Evolutionary conservation across 2,329 filamentous ascomycete species (phyloP), one percentile per base, ranked within the genome.

Genomic region (Metarhizium humberi): DNA sequence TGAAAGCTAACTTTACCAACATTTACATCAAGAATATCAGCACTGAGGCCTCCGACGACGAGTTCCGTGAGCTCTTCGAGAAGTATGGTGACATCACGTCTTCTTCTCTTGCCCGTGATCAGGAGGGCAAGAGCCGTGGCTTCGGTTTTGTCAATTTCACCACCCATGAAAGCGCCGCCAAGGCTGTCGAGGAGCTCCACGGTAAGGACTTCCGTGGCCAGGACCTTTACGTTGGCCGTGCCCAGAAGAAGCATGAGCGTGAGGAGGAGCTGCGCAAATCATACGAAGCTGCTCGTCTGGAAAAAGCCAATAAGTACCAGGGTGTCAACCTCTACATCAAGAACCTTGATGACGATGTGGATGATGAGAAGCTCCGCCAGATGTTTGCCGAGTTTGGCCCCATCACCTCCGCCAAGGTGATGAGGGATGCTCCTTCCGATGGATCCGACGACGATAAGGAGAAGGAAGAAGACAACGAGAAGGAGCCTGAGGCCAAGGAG

Each of bases 1-100:
- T 99, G 92, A 99, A 99, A 87, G 94, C 94, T 75, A 99, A 99
- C 82, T 99, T 95, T 83, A 99, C 94, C 80, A 99, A 99, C 75
- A 86, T 99, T 75, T 99, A 99, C 78, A 90, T 99, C 79, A 99
- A 99, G 86, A 99, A 99, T 79, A 87, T 99, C 65, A 84, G 86
- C 66, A 68, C 77, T 40, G 92, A 96, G 51, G 89, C 87, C 61
- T 87, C 84, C 57, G 94, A 99, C 59, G 92, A 97, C 8, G 88
- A 97, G 71, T 97, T 99, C 85, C 90, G 91, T 65, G 82, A 86
- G 59, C 80, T 97, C 52, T 97, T 99, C 67, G 89, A 94, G 80
- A 86, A 86, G 75, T 95, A 84, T 68, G 94, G 94, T 64, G 87
- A 95, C 56, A 94, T 99, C 64, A 97, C 94, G 59, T 99, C 94